Base-by-base conservation (phyloP, 2,329 filamentous ascomycete genomes). In the Epichloe bromicola region DNA sequence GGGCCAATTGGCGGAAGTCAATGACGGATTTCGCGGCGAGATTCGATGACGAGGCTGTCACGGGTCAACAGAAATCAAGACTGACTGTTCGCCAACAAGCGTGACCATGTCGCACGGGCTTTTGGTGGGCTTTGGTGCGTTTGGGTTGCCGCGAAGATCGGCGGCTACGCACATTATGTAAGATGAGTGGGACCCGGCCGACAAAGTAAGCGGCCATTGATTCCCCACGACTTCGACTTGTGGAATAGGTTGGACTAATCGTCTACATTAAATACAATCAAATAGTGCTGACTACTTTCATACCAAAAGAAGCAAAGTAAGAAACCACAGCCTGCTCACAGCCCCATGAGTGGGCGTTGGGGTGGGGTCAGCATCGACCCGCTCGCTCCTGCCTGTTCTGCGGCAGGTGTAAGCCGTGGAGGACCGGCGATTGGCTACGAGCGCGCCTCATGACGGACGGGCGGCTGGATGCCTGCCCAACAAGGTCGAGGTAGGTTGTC, bases 341-440 rank as follows among this genome's bases (percentile, higher is more conserved):
- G 20, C 2, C 26, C 23, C 23, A 26, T 3, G 23, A 26, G 23
- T 30, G 26, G 26, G 26, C 26, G 26, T 23, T 15, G 39, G 4
- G 6, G 39, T 2, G 8, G 20, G 44, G 23, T 34, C 50, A 26
- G 30, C 38, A 49, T 38, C n/a, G 39, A 42, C 47, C 49, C 19
- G 49, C 50, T 39, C 26, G 26, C 26, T 39, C 47, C 20, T 46
- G 42, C 46, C 47, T 46, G 45, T 44, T 38, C 36, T 47, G 51
- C 45, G 46, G 47, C 55, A 57, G 53, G 53, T 51, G 46, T 39
- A 42, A 43, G 26, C 42, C 34, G 57, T 56, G 58, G 54, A 49
- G 52, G 42, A 14, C 15, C 46, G 44, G 52, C 53, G 61, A 63
- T 64, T 62, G 61, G 61, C 54, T 53, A 54, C 33, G 54, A 57